These are phyloP conservation scores for Elymus sibiricus DNA, from an alignment of 176 grass and related monocot species.

Conservation along the genomic window DNA sequence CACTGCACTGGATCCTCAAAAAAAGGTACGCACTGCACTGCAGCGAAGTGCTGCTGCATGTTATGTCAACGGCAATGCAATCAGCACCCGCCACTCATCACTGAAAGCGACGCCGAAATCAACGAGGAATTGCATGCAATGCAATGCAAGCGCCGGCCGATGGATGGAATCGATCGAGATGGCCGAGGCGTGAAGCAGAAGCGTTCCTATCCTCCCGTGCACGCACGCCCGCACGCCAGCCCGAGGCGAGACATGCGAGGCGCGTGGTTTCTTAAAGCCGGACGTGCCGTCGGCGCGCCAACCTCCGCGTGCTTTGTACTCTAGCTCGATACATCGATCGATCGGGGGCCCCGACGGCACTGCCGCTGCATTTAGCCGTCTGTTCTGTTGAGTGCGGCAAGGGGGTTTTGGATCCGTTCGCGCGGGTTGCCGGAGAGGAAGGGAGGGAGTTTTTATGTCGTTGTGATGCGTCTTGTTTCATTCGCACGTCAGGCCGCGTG, in stretches of 20 bases:
- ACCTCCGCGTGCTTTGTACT: background rate
- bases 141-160: background rate
- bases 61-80: background rate
- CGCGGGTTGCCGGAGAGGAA: too few relatives aligned
- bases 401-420: too few relatives aligned
- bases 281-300: background rate
- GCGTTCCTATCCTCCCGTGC: background rate
- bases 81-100: background rate
- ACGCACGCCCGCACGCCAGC: background rate
- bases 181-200: slow-evolving; percentile 36
- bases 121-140: background rate
- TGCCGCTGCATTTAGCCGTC: too few relatives aligned
- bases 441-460: background rate
- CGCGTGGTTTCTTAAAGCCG: slow-evolving; percentile 1
- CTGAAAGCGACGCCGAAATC: background rate
- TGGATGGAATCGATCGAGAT: background rate
- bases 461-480: background rate
- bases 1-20: too few relatives aligned
- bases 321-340: background rate
- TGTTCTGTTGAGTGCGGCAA: too few relatives aligned
- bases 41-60: background rate
- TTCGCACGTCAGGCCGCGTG: background rate
- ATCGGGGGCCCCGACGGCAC: too few relatives aligned
- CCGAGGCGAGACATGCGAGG: background rate
- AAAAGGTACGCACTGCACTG: too few relatives aligned